Evolutionary conservation across 257 asterid species (phyloP).

Genomic region (Fraxinus pennsylvanica): DNA sequence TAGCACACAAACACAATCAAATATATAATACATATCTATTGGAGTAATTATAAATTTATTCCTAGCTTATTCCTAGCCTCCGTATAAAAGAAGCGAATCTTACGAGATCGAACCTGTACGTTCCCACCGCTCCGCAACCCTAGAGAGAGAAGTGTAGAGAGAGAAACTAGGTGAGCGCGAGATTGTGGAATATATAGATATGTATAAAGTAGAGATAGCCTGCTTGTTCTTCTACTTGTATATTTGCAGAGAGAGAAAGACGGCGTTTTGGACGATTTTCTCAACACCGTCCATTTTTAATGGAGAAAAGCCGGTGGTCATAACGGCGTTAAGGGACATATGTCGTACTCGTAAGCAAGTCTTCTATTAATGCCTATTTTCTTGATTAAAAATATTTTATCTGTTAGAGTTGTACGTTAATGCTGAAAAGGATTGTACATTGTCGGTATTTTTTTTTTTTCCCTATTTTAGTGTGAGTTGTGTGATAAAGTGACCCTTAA

Average conservation of each 20-base stretch:
- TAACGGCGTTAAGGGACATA: conserved; percentile 44
- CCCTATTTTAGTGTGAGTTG: background rate
- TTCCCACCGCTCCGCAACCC: conserved; percentile 36
- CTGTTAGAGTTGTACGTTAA: conserved; percentile 22
- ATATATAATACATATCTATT: conserved; percentile 16
- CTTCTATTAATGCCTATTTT: too few relatives aligned
- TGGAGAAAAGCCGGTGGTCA: conserved; percentile 20
- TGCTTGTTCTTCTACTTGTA: conserved; percentile 39
- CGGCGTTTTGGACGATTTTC: conserved; percentile 38
- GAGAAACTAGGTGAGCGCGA: conserved; percentile 29
- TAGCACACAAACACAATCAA: conserved; percentile 15
- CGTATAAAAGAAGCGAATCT: conserved; percentile 22
- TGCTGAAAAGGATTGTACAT: conserved; percentile 13
- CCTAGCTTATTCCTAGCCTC: background rate
- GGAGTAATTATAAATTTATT: background rate
- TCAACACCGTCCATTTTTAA: conserved; percentile 43
- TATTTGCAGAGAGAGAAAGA: conserved; percentile 30
- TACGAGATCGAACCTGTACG: conserved; percentile 40
- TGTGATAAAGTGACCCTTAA: conserved; percentile 1
- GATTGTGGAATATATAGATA: conserved; percentile 24
- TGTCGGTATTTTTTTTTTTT: background rate
- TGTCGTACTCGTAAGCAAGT: conserved; percentile 6
- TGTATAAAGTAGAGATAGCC: conserved; percentile 41
- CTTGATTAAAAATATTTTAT: background rate
- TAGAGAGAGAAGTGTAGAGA: conserved; percentile 33